phyloP scores from a whole-genome alignment of 2,329 filamentous ascomycete species.

The Diaporthe sp. region DNA sequence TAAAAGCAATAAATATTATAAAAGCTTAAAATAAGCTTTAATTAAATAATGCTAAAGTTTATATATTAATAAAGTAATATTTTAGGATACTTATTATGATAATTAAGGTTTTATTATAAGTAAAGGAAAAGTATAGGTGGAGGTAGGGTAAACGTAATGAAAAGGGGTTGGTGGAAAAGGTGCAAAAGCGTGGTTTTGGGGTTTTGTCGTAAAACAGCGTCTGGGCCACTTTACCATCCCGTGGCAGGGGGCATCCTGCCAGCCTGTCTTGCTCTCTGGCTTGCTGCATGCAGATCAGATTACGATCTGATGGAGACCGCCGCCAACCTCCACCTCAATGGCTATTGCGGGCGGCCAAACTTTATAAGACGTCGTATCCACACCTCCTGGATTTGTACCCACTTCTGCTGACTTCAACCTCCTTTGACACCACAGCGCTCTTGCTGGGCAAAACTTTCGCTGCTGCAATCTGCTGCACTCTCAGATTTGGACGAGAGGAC shows the following conservation, averaged over 20 bases:
- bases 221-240: too few relatives aligned
- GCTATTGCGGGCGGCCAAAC: neutral
- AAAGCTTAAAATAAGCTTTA: too few relatives aligned
- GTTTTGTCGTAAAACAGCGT: too few relatives aligned
- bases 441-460: neutral
- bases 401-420: neutral
- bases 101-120: too few relatives aligned
- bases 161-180: too few relatives aligned
- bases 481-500: neutral
- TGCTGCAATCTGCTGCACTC: neutral
- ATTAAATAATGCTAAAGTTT: too few relatives aligned
- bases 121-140: too few relatives aligned
- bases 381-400: neutral
- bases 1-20: too few relatives aligned
- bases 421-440: neutral
- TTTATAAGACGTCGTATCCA: conserved; percentile 3
- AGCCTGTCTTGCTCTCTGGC: neutral
- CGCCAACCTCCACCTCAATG: neutral
- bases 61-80: too few relatives aligned
- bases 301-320: neutral
- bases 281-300: conserved; percentile 23
- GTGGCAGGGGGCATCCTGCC: conserved; percentile 15
- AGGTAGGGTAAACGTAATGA: too few relatives aligned
- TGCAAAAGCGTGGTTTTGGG: too few relatives aligned
- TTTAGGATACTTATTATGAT: too few relatives aligned